These are phyloP conservation scores for Setaria italica DNA, from an alignment of 202 grass and related monocot species.

Conservation along the genomic window DNA sequence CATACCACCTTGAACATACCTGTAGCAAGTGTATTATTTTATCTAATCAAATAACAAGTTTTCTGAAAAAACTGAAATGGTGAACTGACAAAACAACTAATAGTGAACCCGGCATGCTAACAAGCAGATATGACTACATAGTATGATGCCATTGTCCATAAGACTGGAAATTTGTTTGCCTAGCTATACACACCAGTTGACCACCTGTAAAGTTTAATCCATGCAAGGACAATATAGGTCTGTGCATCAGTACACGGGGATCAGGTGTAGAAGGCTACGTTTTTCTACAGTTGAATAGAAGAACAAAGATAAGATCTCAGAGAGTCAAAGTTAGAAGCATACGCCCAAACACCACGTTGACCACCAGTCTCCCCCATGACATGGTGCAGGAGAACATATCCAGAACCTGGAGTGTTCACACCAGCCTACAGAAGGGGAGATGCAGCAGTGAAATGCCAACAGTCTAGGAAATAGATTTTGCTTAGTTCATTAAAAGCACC, in stretches of 20 bases:
- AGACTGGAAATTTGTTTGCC: conserved; percentile 30
- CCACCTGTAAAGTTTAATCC: background rate
- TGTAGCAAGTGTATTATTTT: conserved; percentile 51
- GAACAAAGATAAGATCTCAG: conserved; percentile 13
- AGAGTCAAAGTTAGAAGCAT: conserved; percentile 54
- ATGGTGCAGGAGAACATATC: conserved; percentile 97
- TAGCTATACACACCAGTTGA: background rate
- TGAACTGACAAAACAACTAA: conserved; percentile 17
- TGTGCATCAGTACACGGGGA: conserved; percentile 5
- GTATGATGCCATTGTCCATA: conserved; percentile 18
- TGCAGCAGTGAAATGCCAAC: conserved; percentile 33
- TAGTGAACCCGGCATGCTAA: conserved; percentile 25
- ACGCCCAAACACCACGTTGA: conserved; percentile 97
- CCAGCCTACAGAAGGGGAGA: conserved; percentile 71
- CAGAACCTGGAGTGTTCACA: conserved; percentile 87
- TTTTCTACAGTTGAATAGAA: conserved; percentile 34
- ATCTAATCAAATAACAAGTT: conserved; percentile 33
- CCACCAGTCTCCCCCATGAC: conserved; percentile 94
- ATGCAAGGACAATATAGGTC: background rate
- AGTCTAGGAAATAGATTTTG: background rate
- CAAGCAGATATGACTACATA: conserved; percentile 16
- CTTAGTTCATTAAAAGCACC: conserved; percentile 26
- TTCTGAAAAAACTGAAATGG: conserved; percentile 14
- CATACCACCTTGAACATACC: conserved; percentile 99
- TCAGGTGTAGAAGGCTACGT: conserved; percentile 14